Evolutionary conservation across 306 rosid genomes (phyloP), one percentile per base, ranked within the genome.

Genomic region (Gynostemma pentaphyllum): DNA sequence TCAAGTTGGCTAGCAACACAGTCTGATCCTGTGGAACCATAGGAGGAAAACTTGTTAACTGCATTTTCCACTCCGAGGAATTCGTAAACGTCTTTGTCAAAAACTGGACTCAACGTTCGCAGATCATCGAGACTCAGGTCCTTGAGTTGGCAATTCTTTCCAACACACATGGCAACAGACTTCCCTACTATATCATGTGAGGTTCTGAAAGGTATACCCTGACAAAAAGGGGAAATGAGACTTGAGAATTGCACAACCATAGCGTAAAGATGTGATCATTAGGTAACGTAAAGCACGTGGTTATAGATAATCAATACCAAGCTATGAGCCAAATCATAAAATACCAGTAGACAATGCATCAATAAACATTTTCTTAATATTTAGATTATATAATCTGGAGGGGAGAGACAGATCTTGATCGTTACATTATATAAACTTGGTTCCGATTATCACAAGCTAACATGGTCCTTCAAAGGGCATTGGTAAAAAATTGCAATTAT

Each of bases 161-260:
- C 79, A 42, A 87, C 80, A 1, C 99, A 88, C 9, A 82, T 26
- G 19, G 97, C 97, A 19, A 92, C 99, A 0, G 84, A 75, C 67
- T 81, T 86, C 75, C 99, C 99, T 6, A 83, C 94, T 13, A 86
- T 81, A 75, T 88, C 99, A 73, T 92, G 99, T 71, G 99, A 88
- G 4, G 99, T 92, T 68, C 99, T 79, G 73, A 92, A 92, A 32
- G 99, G 97, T 22, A 92, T 72, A 45, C 84, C 97, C 97, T 92
- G 82, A 53, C 66, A 16, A 75, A 36, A 64, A 73, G n/a, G 23
- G 21, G 5, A 6, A 26, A 41, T 45, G 40, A 42, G 26, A 68
- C 49, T 45, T 16, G 49, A 45, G 49, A 39, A 39, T 39, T 45
- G 49, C 18, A 45, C 22, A 45, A 5, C 49, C 49, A 10, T n/a